Percentiles rank a stretch among this genome's conserved stretches.
These are phyloP conservation scores for Stephanodiscus minutulus DNA, from an alignment of 108 stramenopile species.

Conservation along the genomic window DNA sequence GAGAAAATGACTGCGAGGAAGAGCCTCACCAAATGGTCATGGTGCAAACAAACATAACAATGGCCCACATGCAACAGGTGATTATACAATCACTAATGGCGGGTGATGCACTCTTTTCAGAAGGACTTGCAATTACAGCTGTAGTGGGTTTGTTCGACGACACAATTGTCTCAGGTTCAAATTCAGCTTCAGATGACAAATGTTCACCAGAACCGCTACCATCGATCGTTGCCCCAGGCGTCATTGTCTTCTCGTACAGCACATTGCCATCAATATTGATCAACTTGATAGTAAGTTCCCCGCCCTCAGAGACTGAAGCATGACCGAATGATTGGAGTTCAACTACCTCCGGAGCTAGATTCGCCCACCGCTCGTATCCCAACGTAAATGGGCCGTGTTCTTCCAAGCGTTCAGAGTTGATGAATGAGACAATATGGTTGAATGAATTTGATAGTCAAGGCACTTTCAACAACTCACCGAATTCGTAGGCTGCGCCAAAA, in stretches of 20 bases:
- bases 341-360: slow-evolving; percentile 34
- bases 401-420: background rate
- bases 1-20: too few relatives aligned
- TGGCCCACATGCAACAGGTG: background rate
- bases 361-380: slow-evolving; percentile 43
- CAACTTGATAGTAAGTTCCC: slow-evolving; percentile 42
- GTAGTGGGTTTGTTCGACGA: too few relatives aligned
- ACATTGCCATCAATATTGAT: slow-evolving; percentile 43
- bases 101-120: background rate
- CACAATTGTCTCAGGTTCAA: background rate
- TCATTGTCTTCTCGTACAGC: slow-evolving; percentile 31
- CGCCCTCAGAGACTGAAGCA: slow-evolving; percentile 43
- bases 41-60: too few relatives aligned
- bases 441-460: background rate
- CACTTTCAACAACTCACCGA: slow-evolving; percentile 25
- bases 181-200: background rate
- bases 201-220: background rate
- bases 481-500: slow-evolving; percentile 41
- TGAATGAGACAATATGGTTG: background rate
- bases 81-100: background rate
- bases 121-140: too few relatives aligned
- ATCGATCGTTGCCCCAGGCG: background rate
- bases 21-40: too few relatives aligned
- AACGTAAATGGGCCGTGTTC: slow-evolving; percentile 35
- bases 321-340: slow-evolving; percentile 51